phyloP scores from a whole-genome alignment of 1,284 basidiomycete genomes.

The Ceratobasidium sp. region DNA sequence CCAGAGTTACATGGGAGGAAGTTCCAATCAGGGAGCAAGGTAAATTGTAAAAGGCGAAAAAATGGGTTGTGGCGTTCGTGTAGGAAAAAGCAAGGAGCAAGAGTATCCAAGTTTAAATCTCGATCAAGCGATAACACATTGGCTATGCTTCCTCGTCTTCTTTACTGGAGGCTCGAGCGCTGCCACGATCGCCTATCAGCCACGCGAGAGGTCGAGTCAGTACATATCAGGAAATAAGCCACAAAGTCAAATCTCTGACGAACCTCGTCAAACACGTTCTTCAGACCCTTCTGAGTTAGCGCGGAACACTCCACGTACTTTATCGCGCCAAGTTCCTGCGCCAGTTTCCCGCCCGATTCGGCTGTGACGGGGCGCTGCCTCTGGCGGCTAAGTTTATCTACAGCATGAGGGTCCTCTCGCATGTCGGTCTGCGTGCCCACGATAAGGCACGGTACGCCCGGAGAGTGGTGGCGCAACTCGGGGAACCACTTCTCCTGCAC shows the following conservation, averaged over 20 bases:
- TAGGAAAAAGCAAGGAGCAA: constrained; percentile 35
- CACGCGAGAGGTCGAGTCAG: constrained; percentile 9
- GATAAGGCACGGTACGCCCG: constrained; percentile 99
- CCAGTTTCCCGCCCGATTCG: constrained; percentile 94
- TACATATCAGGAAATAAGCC: background rate
- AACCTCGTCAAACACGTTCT: constrained; percentile 99
- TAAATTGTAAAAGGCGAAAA: constrained; percentile 12
- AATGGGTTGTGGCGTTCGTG: constrained; percentile 51
- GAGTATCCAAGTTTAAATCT: background rate
- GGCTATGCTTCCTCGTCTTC: constrained; percentile 85
- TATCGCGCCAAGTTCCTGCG: constrained; percentile 95
- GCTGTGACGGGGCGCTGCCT: constrained; percentile 93
- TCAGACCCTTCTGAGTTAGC: constrained; percentile 97
- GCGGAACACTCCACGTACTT: constrained; percentile 99
- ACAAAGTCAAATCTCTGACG: constrained; percentile 53
- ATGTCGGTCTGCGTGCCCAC: constrained; percentile 99
- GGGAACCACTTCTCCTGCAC: constrained; percentile 99
- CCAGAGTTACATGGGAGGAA: constrained; percentile 14
- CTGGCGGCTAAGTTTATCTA: constrained; percentile 95
- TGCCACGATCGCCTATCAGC: constrained; percentile 91
- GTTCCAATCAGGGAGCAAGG: constrained; percentile 22
- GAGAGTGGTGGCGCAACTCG: constrained; percentile 99
- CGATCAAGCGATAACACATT: constrained; percentile 87
- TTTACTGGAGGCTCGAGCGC: constrained; percentile 96
- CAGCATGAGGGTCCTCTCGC: constrained; percentile 91